A percentile compares a stretch with the other conserved stretches of the same genome.
Evolutionary conservation across 2,329 filamentous ascomycete species (phyloP).

Genomic region (Calonectria hongkongensis): DNA sequence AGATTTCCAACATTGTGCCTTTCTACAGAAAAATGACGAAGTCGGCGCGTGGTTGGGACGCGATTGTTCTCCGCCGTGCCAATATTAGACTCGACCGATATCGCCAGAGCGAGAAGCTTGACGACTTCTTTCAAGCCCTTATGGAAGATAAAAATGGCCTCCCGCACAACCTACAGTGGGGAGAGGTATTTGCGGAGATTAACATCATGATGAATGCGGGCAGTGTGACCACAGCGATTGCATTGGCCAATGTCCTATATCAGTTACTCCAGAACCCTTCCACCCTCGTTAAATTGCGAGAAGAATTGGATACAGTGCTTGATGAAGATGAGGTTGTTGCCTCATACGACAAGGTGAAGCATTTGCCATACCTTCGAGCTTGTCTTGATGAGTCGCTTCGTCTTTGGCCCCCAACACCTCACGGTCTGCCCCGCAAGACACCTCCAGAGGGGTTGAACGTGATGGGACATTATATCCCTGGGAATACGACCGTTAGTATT

Average conservation of each 20-base stretch:
- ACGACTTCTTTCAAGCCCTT: not conserved
- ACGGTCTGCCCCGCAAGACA: not conserved
- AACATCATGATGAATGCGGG: constrained; percentile 9
- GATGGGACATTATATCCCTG: not conserved
- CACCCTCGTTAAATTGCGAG: not conserved
- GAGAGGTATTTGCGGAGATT: constrained; percentile 1
- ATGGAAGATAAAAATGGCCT: not conserved
- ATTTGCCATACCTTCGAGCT: not conserved
- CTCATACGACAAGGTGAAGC: not conserved
- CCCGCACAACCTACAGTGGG: not conserved
- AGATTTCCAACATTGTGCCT: not conserved
- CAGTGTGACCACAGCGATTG: not conserved
- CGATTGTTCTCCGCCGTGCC: not conserved
- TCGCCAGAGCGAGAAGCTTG: not conserved
- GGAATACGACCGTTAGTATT: not conserved
- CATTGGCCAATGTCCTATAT: not conserved
- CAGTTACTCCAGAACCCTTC: not conserved
- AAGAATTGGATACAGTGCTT: not conserved
- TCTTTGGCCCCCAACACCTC: not conserved
- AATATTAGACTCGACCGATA: constrained; percentile 7
- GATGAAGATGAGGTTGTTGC: constrained; percentile 3
- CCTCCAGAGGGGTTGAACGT: not conserved
- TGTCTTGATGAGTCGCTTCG: not conserved
- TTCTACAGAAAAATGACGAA: constrained; percentile 9
- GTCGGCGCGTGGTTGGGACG: not conserved